Conservation (phyloP, 176 grass and related monocot genomes). For the Aegilops umbellulata region DNA sequence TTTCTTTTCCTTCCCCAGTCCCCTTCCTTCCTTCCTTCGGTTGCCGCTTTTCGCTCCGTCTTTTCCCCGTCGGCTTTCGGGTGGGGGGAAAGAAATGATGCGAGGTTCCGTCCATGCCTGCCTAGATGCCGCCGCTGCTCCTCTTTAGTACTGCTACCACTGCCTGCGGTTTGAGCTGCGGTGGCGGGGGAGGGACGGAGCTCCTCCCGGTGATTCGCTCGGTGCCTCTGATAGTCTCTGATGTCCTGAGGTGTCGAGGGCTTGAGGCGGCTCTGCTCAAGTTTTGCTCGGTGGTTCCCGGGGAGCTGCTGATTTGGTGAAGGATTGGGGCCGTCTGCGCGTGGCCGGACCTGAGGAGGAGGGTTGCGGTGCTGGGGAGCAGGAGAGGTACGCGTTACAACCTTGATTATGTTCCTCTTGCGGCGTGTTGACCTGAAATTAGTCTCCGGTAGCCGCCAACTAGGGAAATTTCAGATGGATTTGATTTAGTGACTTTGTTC, state of each 20-base stretch:
- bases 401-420: too few species aligned
- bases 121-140: slow-evolving; percentile 28
- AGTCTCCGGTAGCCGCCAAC: not conserved
- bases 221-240: not conserved
- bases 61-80: slow-evolving; percentile 27
- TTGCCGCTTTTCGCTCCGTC: not conserved
- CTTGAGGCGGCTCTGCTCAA: not conserved
- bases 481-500: not conserved
- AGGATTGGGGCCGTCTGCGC: not conserved
- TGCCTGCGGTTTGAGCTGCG: slow-evolving; percentile 1
- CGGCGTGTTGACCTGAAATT: not conserved
- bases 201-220: not conserved
- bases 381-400: slow-evolving; percentile 11
- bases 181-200: not conserved
- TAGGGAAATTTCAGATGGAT: not conserved
- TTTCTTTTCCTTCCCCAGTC: slow-evolving; percentile 16
- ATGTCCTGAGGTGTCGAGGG: not conserved
- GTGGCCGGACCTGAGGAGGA: not conserved
- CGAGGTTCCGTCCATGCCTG: slow-evolving; percentile 37
- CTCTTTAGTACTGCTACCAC: not conserved
- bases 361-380: not conserved
- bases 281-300: not conserved
- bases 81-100: slow-evolving; percentile 56
- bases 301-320: not conserved
- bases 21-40: not conserved